phyloP scores from a whole-genome alignment of 768 basidiomycete genomes.

The Candolleomyces aberdarensis region DNA sequence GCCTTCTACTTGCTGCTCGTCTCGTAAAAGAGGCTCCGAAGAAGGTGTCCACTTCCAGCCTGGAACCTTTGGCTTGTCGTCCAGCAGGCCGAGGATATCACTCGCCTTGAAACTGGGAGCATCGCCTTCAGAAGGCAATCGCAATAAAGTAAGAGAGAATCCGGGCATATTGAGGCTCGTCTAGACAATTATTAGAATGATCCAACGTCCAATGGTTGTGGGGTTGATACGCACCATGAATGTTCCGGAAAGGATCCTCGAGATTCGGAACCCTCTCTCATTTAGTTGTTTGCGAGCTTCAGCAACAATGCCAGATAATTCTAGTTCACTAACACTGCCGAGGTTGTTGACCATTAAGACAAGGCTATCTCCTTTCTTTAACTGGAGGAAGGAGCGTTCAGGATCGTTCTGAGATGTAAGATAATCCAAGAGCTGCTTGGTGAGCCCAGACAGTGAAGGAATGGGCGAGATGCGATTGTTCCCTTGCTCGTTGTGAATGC shows the following conservation, averaged over 20 bases:
- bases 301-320: slow-evolving; percentile 65
- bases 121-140: slow-evolving; percentile 55
- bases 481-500: slow-evolving; percentile 90
- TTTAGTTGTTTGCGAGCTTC: slow-evolving; percentile 59
- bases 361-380: slow-evolving; percentile 65
- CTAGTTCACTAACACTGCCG: slow-evolving; percentile 81
- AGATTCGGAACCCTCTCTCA: slow-evolving; percentile 50
- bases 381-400: slow-evolving; percentile 76
- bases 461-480: slow-evolving; percentile 64
- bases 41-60: slow-evolving; percentile 84
- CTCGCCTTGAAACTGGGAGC: slow-evolving; percentile 33
- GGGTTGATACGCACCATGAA: slow-evolving; percentile 64
- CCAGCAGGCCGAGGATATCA: slow-evolving; percentile 63
- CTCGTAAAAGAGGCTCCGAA: slow-evolving; percentile 29
- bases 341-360: slow-evolving; percentile 87
- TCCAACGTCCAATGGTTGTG: background rate
- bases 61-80: slow-evolving; percentile 62
- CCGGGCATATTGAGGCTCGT: slow-evolving; percentile 93
- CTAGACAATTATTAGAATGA: slow-evolving; percentile 29
- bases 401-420: slow-evolving; percentile 70
- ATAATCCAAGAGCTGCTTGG: slow-evolving; percentile 67
- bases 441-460: slow-evolving; percentile 66
- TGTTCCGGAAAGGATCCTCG: slow-evolving; percentile 70
- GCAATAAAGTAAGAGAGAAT: slow-evolving; percentile 79
- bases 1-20: slow-evolving; percentile 10